These are phyloP conservation scores for Microsporum canis DNA, from an alignment of 2,329 filamentous ascomycete species.

Conservation along the genomic window DNA sequence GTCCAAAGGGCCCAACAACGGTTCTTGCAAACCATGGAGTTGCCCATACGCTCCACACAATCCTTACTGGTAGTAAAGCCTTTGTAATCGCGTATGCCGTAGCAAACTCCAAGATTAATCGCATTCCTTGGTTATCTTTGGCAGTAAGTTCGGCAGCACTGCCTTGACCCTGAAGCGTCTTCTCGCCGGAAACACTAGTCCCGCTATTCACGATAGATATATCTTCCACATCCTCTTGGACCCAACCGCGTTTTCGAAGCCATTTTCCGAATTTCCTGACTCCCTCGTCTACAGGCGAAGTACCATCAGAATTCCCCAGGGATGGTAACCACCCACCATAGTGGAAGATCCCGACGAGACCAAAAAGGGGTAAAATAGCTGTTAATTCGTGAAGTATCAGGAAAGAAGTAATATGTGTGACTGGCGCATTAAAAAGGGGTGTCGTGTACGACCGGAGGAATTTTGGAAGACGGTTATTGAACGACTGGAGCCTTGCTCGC, in stretches of 20 bases:
- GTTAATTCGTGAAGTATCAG: constrained; percentile 86
- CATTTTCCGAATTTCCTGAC: constrained; percentile 66
- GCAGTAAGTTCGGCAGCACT: constrained; percentile 18
- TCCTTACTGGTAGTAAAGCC: constrained; percentile 62
- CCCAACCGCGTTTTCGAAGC: constrained; percentile 70
- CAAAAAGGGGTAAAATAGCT: constrained; percentile 67
- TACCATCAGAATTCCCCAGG: constrained; percentile 25
- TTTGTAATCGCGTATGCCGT: constrained; percentile 90
- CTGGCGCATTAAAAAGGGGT: constrained; percentile 61
- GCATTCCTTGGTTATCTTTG: constrained; percentile 36
- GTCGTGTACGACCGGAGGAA: constrained; percentile 59
- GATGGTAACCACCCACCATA: constrained; percentile 63
- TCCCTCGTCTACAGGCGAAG: constrained; percentile 43
- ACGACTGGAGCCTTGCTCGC: constrained; percentile 24
- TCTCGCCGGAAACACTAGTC: constrained; percentile 21
- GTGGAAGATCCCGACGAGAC: constrained; percentile 66
- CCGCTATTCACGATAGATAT: constrained; percentile 35
- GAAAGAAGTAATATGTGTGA: constrained; percentile 76
- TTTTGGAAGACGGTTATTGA: constrained; percentile 46
- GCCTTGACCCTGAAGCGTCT: constrained; percentile 13
- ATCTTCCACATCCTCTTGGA: constrained; percentile 38
- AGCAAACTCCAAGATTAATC: constrained; percentile 57
- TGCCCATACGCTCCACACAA: constrained; percentile 70
- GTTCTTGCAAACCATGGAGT: constrained; percentile 83
- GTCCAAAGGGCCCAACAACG: constrained; percentile 42